Evolutionary conservation across 768 basidiomycete species (phyloP), one percentile per base, ranked within the genome.

Genomic region (Lentinula lateritia): DNA sequence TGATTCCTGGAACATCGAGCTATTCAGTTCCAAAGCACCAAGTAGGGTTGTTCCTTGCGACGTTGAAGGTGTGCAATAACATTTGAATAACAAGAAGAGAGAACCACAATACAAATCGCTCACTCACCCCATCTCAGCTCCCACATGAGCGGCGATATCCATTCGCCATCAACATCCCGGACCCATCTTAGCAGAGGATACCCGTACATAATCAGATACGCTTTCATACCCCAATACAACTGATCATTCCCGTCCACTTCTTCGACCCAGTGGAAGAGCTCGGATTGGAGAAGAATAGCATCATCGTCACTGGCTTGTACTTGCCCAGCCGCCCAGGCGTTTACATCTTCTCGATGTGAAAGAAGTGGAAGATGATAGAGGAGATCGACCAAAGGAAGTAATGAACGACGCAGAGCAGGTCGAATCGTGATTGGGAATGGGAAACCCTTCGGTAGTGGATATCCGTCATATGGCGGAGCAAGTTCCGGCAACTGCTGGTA

Each of bases 81-180:
- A 41, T 13, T 20, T 18, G 42, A 16, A 43, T 16, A 6, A 7
- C 42, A 13, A 43, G 15, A 55, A 18, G 55, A 43, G 23, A 32
- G 38, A 13, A 28, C 28, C 28, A 28, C 28, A 28, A 28, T 28
- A 15, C 5, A 23, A 13, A 42, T 20, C 53, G 18, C 10, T 20
- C 35, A 28, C 55, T 41, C 23, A 56, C 55, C 38, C 55, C 55
- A 56, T 23, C 39, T 41, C 20, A 56, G 6, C 55, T 56, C 55
- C 55, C 55, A 56, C 20, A 56, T 23, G 5, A 56, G n/a, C n/a
- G 55, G 55, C 20, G 55, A 43, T 9, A 55, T 55, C 53, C 54
- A 20, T 28, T 56, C 12, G 1, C 23, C 41, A 43, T 32, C 7
- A 6, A n/a, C 36, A 20, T 55, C 53, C 2, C 18, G 38, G 32